These are phyloP conservation scores for Prunus kanzakura DNA, from an alignment of 306 rosid genomes.

Conservation along the genomic window DNA sequence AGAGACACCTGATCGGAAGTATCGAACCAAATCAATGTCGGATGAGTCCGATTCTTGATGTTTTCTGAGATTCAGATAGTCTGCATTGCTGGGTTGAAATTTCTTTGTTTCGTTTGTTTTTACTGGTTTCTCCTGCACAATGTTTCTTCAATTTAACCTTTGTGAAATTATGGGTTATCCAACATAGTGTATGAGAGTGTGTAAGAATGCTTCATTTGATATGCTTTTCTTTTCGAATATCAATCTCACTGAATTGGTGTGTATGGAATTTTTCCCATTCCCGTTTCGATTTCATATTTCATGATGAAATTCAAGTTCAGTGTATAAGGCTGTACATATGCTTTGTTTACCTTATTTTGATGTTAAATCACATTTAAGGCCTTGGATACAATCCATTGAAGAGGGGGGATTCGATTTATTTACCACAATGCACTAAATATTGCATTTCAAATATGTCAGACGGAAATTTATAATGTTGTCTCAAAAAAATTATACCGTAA, in stretches of 20 bases:
- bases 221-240: neutral
- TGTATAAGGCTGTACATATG: too few relatives aligned
- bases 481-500: too few relatives aligned
- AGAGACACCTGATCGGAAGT: slow-evolving; percentile 17
- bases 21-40: slow-evolving; percentile 5
- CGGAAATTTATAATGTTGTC: too few relatives aligned
- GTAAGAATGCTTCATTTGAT: neutral
- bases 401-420: too few relatives aligned
- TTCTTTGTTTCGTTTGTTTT: too few relatives aligned
- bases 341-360: too few relatives aligned
- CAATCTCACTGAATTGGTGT: neutral
- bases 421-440: too few relatives aligned
- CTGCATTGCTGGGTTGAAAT: neutral
- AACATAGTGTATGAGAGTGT: neutral
- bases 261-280: neutral
- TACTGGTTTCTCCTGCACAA: neutral
- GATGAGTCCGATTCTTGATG: slow-evolving; percentile 20
- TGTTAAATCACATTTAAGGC: too few relatives aligned
- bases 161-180: neutral
- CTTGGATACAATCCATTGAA: neutral
- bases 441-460: too few relatives aligned
- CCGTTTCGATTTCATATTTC: neutral
- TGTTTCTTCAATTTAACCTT: neutral
- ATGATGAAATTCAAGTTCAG: too few relatives aligned
- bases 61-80: neutral